Percentiles rank a stretch among this genome's conserved stretches.
phyloP scores from a whole-genome alignment of 371 early-diverging fungal genomes.

The Coemansia sp. region DNA sequence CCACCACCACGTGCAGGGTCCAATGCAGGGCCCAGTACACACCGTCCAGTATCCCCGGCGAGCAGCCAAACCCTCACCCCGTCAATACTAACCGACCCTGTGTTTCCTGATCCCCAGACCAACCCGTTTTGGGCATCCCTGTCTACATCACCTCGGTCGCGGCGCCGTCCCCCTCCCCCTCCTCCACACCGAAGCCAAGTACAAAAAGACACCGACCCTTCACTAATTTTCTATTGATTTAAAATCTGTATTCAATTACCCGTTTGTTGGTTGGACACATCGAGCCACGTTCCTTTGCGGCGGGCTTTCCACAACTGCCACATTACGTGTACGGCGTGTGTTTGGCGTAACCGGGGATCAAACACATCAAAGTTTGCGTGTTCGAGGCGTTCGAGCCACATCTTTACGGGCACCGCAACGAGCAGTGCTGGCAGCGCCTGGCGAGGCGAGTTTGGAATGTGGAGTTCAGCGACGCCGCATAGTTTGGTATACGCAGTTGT shows the following conservation, averaged over 20 bases:
- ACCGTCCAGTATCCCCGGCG: background rate
- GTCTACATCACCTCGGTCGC: background rate
- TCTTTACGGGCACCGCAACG: constrained; percentile 53
- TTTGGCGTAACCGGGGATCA: constrained; percentile 47
- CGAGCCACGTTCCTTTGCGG: constrained; percentile 43
- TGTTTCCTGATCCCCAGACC: background rate
- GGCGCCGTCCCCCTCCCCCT: background rate
- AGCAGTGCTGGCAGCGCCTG: constrained; percentile 56
- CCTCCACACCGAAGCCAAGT: background rate
- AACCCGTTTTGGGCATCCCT: constrained; percentile 10
- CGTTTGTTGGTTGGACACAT: constrained; percentile 11
- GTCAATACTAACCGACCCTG: background rate
- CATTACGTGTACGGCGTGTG: constrained; percentile 50
- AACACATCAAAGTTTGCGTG: constrained; percentile 56
- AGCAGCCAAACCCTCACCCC: constrained; percentile 4
- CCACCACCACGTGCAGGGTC: constrained; percentile 14
- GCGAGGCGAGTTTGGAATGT: constrained; percentile 47
- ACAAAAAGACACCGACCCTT: background rate
- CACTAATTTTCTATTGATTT: background rate
- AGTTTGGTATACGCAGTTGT: constrained; percentile 49
- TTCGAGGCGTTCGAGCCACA: constrained; percentile 57
- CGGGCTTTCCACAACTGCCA: constrained; percentile 54
- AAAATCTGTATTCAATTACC: background rate
- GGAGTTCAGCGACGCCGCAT: constrained; percentile 49
- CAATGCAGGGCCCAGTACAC: background rate